These are phyloP conservation scores for Astrocystis sublimbata DNA, from an alignment of 495 filamentous ascomycete genomes.

Conservation along the genomic window DNA sequence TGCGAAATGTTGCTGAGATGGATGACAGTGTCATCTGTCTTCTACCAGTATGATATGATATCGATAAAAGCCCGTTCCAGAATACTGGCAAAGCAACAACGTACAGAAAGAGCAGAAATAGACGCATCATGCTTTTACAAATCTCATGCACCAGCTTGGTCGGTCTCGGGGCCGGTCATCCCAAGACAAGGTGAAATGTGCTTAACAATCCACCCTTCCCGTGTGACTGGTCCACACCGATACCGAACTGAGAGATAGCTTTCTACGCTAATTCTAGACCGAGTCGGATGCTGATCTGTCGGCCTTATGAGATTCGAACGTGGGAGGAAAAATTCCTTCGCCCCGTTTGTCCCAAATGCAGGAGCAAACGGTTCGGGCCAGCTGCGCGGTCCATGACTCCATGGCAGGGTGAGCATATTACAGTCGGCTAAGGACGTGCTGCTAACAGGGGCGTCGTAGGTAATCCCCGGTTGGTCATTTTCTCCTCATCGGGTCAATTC, in stretches of 20 bases:
- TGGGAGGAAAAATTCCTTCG: constrained; percentile 18
- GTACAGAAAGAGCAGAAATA: neutral
- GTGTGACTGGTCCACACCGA: constrained; percentile 6
- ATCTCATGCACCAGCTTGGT: neutral
- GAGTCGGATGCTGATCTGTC: constrained; percentile 8
- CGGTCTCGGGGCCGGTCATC: neutral
- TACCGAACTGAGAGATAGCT: constrained; percentile 7
- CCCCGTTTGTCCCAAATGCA: constrained; percentile 9
- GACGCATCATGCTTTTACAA: neutral
- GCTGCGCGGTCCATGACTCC: no score
- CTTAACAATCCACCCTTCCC: constrained; percentile 15
- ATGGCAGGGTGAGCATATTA: no score
- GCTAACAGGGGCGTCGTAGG: neutral
- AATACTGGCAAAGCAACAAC: neutral
- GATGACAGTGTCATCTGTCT: no score
- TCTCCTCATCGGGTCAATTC: constrained; percentile 3
- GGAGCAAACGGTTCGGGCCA: constrained; percentile 15
- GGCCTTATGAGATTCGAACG: constrained; percentile 15
- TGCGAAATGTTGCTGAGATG: neutral
- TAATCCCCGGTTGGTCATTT: neutral
- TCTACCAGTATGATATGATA: no score
- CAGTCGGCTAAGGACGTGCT: neutral
- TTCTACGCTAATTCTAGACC: neutral
- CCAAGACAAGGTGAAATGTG: neutral
- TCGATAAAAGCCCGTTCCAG: no score